These are phyloP conservation scores for Hemisphaericaspora lyxosophila DNA, from an alignment of 1,139 yeast genomes.

Conservation along the genomic window DNA sequence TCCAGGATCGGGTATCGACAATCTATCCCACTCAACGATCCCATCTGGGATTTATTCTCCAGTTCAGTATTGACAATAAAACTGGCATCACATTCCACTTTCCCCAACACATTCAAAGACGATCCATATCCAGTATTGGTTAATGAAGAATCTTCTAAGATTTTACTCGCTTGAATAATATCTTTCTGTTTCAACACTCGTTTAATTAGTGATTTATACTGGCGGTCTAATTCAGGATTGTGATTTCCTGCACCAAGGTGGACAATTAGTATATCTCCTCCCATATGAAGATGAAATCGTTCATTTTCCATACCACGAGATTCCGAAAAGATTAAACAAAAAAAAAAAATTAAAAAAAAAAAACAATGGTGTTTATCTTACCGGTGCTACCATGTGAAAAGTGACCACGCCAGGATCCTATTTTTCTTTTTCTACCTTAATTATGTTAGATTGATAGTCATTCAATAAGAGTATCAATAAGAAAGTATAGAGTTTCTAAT, in stretches of 20 bases:
- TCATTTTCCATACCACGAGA: no score
- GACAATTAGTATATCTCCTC: conserved; percentile 19
- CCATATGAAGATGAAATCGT: no score
- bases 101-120: conserved; percentile 45
- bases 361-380: no score
- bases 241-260: conserved; percentile 47
- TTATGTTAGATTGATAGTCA: no score
- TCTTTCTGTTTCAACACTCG: conserved; percentile 19
- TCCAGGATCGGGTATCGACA: conserved; percentile 21
- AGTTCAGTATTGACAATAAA: conserved; percentile 18
- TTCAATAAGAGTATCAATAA: no score
- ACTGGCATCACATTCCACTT: conserved; percentile 55
- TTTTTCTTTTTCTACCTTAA: no score
- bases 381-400: no score
- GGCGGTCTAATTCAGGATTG: conserved; percentile 14
- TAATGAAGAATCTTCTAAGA: conserved; percentile 43
- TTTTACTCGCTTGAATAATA: conserved; percentile 20
- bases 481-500: no score
- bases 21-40: conserved; percentile 27
- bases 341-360: no score
- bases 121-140: conserved; percentile 64
- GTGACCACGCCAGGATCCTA: no score
- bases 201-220: conserved; percentile 24
- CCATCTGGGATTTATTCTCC: conserved; percentile 8
- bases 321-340: no score